Evolutionary conservation across 2,329 filamentous ascomycete species (phyloP).

Genomic region (Phyllosticta citrichinensis): DNA sequence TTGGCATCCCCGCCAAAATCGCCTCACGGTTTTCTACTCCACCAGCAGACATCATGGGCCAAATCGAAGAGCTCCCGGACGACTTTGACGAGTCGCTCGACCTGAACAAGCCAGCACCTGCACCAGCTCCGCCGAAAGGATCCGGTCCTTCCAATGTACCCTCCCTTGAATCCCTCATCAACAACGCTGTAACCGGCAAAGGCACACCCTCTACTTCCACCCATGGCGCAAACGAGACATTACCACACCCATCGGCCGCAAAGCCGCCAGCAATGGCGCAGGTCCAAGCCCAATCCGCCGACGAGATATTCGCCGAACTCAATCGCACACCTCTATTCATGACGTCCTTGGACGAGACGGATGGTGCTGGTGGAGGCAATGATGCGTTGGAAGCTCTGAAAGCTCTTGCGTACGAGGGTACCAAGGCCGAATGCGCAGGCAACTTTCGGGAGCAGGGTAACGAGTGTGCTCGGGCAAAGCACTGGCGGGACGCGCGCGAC

Average conservation of each 20-base stretch:
- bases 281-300: constrained; percentile 44
- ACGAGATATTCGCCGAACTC: constrained; percentile 54
- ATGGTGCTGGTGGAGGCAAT: constrained; percentile 60
- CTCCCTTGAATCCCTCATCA: constrained; percentile 6
- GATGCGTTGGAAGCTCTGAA: constrained; percentile 75
- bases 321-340: constrained; percentile 83
- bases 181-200: constrained; percentile 2
- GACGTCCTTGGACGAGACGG: constrained; percentile 66
- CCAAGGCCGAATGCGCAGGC: constrained; percentile 66
- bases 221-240: constrained; percentile 13
- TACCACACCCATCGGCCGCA: constrained; percentile 24
- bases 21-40: background rate
- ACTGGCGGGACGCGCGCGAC: constrained; percentile 75
- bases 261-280: constrained; percentile 51
- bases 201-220: constrained; percentile 1
- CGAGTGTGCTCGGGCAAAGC: constrained; percentile 64
- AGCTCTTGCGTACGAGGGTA: constrained; percentile 87
- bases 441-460: constrained; percentile 92
- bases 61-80: constrained; percentile 41
- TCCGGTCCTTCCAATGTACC: background rate
- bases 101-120: constrained; percentile 21
- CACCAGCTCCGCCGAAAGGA: background rate
- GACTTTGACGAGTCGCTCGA: constrained; percentile 39
- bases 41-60: constrained; percentile 17
- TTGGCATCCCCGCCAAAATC: background rate